Base-by-base conservation (phyloP, 805 yeast genomes). In the Debaryomyces prosopidis region DNA sequence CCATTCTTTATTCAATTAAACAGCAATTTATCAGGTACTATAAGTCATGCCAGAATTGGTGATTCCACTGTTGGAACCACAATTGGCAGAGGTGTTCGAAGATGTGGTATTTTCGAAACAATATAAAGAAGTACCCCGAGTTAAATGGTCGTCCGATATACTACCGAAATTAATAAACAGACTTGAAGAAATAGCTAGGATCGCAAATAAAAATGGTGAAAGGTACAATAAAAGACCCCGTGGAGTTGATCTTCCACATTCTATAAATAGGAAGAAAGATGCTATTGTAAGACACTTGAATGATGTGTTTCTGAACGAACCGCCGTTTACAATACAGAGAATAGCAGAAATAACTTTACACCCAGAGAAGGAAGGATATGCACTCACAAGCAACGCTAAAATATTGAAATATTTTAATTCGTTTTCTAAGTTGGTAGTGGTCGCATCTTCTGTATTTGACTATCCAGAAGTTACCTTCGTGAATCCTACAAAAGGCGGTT, bases 261-360 rank as follows among this genome's bases (percentile, higher is more conserved):
- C 37, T n/a, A 17, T 18, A 15, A 26, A 27, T 27, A 32, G 27
- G 10, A 32, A 33, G 9, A 19, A 40, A 34, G 39, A 44, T 11
- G 46, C 44, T n/a, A 48, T 84, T 73, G 69, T 42, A 53, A 62
- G 36, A 58, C 74, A 34, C 71, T 69, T 54, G 14, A 36, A 46
- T 2, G 37, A 16, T 6, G 46, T 42, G 60, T 75, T 52, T 59
- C 54, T 43, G 64, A 71, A 36, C 3, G 30, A 37, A 54, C 74
- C 67, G 6, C 85, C 84, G 1, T 80, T 79, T 53, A 79, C 82
- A 0, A 65, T 78, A 1, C 49, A 68, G 10, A 52, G 84, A 43
- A 54, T 80, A 1, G 69, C 79, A 15, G 84, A 80, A 53, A 42
- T 80, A 9, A 50, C 79, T 5, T 44, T 57, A n/a, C 66, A 68